Conservation (phyloP, 2,329 filamentous ascomycete species). For the Cladosporium sp. region DNA sequence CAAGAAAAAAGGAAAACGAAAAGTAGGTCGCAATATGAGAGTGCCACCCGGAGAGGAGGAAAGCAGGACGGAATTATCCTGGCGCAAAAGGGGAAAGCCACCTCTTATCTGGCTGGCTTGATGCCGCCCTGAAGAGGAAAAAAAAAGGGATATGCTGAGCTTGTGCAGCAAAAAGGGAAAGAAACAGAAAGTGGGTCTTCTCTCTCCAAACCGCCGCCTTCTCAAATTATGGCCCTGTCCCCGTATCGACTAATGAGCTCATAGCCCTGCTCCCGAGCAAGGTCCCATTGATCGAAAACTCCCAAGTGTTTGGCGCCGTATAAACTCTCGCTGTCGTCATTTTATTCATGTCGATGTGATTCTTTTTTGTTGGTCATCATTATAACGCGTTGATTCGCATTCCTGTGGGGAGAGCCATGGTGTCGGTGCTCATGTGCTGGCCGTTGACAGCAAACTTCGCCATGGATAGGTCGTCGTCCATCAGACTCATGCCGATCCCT, state of each 20-base stretch:
- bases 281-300: constrained; percentile 8
- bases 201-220: not conserved
- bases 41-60: too few species aligned
- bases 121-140: not conserved
- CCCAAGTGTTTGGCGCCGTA: constrained; percentile 10
- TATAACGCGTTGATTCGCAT: constrained; percentile 17
- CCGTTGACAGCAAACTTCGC: constrained; percentile 12
- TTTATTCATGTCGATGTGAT: constrained; percentile 2
- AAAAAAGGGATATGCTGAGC: constrained; percentile 1
- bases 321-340: constrained; percentile 13
- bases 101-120: not conserved
- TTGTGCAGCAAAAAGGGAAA: not conserved
- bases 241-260: not conserved
- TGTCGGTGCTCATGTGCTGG: constrained; percentile 12
- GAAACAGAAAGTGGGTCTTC: not conserved
- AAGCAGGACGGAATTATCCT: too few species aligned
- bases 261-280: constrained; percentile 14
- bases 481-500: constrained; percentile 40
- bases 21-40: not conserved
- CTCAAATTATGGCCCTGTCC: constrained; percentile 9
- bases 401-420: constrained; percentile 12
- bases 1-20: not conserved
- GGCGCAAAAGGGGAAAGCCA: not conserved
- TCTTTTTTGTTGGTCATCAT: constrained; percentile 5
- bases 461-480: constrained; percentile 35